Percentiles rank a stretch among this genome's conserved stretches.
These are phyloP conservation scores for Cardamine occulta DNA, from an alignment of 345 rosid species.

Conservation along the genomic window DNA sequence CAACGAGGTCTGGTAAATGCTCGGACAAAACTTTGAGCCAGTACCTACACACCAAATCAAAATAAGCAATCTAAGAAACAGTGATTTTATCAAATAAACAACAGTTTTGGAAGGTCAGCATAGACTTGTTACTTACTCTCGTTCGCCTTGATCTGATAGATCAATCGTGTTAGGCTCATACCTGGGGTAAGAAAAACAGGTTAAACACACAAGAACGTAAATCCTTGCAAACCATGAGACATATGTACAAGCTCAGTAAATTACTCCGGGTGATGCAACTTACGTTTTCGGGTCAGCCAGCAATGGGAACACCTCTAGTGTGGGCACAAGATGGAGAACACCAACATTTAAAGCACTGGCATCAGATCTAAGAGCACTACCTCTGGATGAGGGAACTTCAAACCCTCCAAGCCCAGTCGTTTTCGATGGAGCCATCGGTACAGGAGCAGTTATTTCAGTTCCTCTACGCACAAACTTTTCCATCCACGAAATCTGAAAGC, in stretches of 20 bases:
- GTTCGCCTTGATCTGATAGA: slow-evolving; percentile 77
- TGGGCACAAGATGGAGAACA: slow-evolving; percentile 96
- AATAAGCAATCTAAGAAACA: slow-evolving; percentile 12
- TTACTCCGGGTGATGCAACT: slow-evolving; percentile 48
- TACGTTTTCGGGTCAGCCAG: slow-evolving; percentile 84
- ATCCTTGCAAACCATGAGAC: slow-evolving; percentile 11
- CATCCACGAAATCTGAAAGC: slow-evolving; percentile 94
- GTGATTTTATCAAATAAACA: not conserved
- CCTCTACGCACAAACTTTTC: slow-evolving; percentile 93
- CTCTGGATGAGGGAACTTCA: slow-evolving; percentile 96
- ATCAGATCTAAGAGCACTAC: slow-evolving; percentile 87
- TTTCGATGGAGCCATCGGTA: slow-evolving; percentile 91
- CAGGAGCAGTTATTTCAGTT: slow-evolving; percentile 97
- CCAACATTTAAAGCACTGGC: slow-evolving; percentile 97
- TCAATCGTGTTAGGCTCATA: slow-evolving; percentile 98
- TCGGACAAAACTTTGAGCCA: slow-evolving; percentile 97
- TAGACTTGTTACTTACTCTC: slow-evolving; percentile 71
- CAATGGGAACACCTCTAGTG: slow-evolving; percentile 91
- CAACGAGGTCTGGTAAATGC: slow-evolving; percentile 94
- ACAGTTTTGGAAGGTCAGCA: slow-evolving; percentile 14
- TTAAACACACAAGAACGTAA: not conserved
- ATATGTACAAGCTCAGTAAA: slow-evolving; percentile 9
- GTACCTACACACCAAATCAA: slow-evolving; percentile 58
- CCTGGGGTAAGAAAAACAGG: slow-evolving; percentile 49
- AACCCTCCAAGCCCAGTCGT: slow-evolving; percentile 99